These are phyloP conservation scores for Phanerodontia chrysosporium DNA, from an alignment of 768 basidiomycete species.

Conservation along the genomic window DNA sequence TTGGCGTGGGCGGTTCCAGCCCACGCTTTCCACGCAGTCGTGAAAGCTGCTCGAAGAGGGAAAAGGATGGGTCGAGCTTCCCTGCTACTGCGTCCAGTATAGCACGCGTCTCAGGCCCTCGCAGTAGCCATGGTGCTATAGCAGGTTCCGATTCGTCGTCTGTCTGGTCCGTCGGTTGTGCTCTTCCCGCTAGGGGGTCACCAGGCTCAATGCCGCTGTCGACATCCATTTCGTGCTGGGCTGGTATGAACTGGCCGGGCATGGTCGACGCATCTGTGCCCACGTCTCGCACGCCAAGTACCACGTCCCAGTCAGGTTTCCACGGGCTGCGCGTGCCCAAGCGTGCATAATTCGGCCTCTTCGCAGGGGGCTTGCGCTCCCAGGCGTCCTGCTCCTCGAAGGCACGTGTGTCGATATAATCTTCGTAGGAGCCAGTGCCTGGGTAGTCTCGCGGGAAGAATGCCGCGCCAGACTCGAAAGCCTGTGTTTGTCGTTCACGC, in stretches of 20 bases:
- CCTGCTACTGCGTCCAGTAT: conserved; percentile 41
- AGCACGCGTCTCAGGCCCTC: conserved; percentile 43
- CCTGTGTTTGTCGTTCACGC: conserved; percentile 74
- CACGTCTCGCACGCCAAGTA: conserved; percentile 46
- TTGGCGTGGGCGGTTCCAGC: conserved; percentile 35
- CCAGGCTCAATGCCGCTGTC: background rate
- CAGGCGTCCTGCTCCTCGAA: conserved; percentile 56
- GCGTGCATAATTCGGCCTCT: conserved; percentile 67
- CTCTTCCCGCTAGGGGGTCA: background rate
- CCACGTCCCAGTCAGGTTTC: conserved; percentile 67
- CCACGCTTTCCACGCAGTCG: conserved; percentile 52
- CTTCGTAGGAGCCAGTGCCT: conserved; percentile 46
- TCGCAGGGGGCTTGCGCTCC: conserved; percentile 84
- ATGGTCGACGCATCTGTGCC: background rate
- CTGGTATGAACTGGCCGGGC: conserved; percentile 41
- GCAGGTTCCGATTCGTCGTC: conserved; percentile 4
- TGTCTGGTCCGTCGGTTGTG: background rate
- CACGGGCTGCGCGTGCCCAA: conserved; percentile 69
- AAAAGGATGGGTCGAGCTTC: conserved; percentile 37
- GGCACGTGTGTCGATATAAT: conserved; percentile 45
- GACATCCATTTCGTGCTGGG: conserved; percentile 47
- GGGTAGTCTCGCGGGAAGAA: conserved; percentile 86
- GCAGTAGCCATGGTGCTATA: conserved; percentile 61
- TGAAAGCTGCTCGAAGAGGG: conserved; percentile 54
- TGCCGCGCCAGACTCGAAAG: conserved; percentile 71